Percentiles rank a stretch among this genome's conserved stretches.
Evolutionary conservation across 164 flowering plant species (phyloP).

Genomic region (Aristolochia contorta): DNA sequence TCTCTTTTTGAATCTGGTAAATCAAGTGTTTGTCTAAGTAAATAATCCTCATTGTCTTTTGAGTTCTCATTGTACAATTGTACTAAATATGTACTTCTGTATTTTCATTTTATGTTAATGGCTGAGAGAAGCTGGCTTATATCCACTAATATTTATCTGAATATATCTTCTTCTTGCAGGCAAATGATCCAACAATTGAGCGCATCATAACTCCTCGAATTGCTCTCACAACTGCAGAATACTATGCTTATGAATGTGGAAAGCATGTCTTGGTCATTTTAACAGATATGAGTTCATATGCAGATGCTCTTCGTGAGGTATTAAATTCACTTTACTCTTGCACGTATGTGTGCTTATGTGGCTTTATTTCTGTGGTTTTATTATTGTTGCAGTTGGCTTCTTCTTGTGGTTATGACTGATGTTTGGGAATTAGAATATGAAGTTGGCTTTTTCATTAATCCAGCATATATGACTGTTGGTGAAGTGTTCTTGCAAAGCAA

Average conservation of each 20-base stretch:
- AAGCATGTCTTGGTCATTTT: conserved; percentile 94
- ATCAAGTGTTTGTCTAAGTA: background rate
- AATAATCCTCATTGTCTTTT: background rate
- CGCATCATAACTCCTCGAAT: conserved; percentile 95
- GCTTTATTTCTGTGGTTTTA: no score
- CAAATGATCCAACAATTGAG: conserved; percentile 97
- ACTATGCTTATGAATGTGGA: conserved; percentile 97
- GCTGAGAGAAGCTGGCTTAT: no score
- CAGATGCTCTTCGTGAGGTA: conserved; percentile 99
- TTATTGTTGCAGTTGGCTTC: no score
- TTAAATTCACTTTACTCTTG: background rate
- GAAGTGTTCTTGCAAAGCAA: no score
- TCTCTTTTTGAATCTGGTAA: conserved; percentile 86
- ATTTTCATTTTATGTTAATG: no score
- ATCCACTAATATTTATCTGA: background rate
- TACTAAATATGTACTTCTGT: background rate
- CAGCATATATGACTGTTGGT: no score
- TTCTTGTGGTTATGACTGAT: no score
- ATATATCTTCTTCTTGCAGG: conserved; percentile 37
- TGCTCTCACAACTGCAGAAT: conserved; percentile 96
- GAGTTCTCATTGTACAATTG: background rate
- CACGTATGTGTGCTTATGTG: no score
- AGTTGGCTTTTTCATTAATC: no score
- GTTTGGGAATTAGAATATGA: no score
- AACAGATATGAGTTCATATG: conserved; percentile 98